Evolutionary conservation across 441 rosid species (phyloP).

Genomic region (Gossypium gossypioides): DNA sequence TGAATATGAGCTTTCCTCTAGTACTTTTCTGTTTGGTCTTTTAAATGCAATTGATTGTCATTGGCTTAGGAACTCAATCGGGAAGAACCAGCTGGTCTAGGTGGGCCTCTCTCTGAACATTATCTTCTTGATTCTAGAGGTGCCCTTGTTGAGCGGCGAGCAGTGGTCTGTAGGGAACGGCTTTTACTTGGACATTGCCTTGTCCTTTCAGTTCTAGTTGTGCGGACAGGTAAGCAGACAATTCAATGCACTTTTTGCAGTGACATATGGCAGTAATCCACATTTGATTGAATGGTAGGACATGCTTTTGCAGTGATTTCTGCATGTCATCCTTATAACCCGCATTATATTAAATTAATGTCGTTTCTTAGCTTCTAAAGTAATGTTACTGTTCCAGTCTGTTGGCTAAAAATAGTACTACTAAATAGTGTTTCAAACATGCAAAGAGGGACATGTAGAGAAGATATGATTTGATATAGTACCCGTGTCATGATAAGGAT

Average conservation of each 20-base stretch:
- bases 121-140: conserved; percentile 85
- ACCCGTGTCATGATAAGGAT: background rate
- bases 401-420: background rate
- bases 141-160: conserved; percentile 73
- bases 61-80: conserved; percentile 74
- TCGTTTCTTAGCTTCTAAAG: background rate
- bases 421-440: background rate
- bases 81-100: conserved; percentile 88
- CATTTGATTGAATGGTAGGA: background rate
- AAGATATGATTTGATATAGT: background rate
- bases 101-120: conserved; percentile 72
- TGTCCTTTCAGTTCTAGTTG: conserved; percentile 71
- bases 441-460: background rate
- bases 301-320: background rate
- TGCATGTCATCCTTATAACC: background rate
- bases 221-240: conserved; percentile 60
- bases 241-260: background rate
- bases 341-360: background rate
- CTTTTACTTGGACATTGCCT: conserved; percentile 84
- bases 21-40: background rate
- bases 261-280: background rate
- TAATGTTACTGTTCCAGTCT: background rate
- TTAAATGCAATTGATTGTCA: conserved; percentile 1
- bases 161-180: conserved; percentile 82
- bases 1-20: background rate